Evolutionary conservation across 2,329 filamentous ascomycete species (phyloP), one percentile per base, ranked within the genome.

Genomic region (Fusarium staphyleae): DNA sequence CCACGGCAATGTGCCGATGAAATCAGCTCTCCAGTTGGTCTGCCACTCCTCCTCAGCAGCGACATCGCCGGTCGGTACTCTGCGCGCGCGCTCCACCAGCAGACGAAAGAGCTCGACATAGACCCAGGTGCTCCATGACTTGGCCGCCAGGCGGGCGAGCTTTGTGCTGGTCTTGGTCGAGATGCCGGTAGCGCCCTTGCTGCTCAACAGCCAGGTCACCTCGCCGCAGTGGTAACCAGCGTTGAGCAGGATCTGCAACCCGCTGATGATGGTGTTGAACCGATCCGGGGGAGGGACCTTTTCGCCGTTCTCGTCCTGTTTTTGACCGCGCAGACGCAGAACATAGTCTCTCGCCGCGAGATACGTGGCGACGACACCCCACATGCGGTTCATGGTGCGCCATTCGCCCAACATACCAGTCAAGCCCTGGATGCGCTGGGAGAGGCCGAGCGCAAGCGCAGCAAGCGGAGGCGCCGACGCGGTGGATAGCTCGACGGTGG

Each of bases 91-190:
- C 74, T 83, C 77, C 45, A 79, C 72, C 36, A 78, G 67, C 53
- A 96, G 75, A 57, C 88, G 79, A 42, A 86, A 78, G 56, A 95
- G 81, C 77, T 97, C 91, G 55, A 93, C 77, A 15, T 83, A 83
- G 6, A 96, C 86, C 75, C 92, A 91, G 18, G 82, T 81, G 48
- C 87, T 85, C 91, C 93, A 98, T 58, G 89, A 90, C 36, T 91
- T 81, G 51, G 85, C 86, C 73, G 89, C 92, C 86, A 88, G 90
- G 14, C 86, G 71, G 74, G 83, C 87, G 69, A 87, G 86, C 62
- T 76, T 79, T 22, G 72, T 80, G 70, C 89, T 82, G 40, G 81
- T 81, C 40, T 81, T 78, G 12, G 80, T 77, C 5, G 74, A 73
- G 75, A 84, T 80, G 13, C 75, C 79, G 43, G 96, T 70, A 3